Conservation (phyloP, 805 yeast species). For the Ogataea wickerhamii region DNA sequence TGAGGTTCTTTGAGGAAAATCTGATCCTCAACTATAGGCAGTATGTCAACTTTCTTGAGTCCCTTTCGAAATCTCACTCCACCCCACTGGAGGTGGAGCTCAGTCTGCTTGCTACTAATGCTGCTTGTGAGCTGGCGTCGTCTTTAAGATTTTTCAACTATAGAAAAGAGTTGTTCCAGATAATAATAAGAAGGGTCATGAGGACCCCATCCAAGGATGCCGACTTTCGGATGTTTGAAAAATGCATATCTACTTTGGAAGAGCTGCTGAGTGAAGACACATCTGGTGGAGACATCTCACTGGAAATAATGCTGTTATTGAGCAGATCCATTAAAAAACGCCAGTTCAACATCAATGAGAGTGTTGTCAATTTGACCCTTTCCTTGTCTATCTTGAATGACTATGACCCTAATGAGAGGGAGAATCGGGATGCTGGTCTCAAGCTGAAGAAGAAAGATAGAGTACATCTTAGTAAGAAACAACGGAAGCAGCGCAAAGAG, state of each 20-base stretch:
- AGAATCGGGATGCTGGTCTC: slow-evolving; percentile 40
- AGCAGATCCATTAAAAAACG: slow-evolving; percentile 70
- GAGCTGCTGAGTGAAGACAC: slow-evolving; percentile 70
- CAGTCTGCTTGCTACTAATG: slow-evolving; percentile 63
- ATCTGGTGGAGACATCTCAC: slow-evolving; percentile 74
- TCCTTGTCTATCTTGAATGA: slow-evolving; percentile 64
- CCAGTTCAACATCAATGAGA: slow-evolving; percentile 77
- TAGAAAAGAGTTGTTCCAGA: slow-evolving; percentile 66
- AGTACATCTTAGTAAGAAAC: slow-evolving; percentile 86
- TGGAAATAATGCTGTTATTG: slow-evolving; percentile 66
- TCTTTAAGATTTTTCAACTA: slow-evolving; percentile 77
- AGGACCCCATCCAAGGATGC: slow-evolving; percentile 50
- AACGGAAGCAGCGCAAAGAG: slow-evolving; percentile 84
- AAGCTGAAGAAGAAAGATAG: slow-evolving; percentile 81
- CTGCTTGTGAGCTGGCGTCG: slow-evolving; percentile 73
- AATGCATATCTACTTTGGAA: slow-evolving; percentile 64
- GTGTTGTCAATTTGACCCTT: slow-evolving; percentile 68
- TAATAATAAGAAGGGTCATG: slow-evolving; percentile 64
- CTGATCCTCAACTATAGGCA: slow-evolving; percentile 65
- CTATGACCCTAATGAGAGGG: slow-evolving; percentile 63
- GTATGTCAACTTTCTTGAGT: slow-evolving; percentile 56
- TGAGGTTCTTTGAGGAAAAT: slow-evolving; percentile 78
- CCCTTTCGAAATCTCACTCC: slow-evolving; percentile 33
- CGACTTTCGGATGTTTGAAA: slow-evolving; percentile 48
- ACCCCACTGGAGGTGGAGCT: slow-evolving; percentile 35